phyloP scores from a whole-genome alignment of 768 basidiomycete genomes.

The Lactarius psammicola region DNA sequence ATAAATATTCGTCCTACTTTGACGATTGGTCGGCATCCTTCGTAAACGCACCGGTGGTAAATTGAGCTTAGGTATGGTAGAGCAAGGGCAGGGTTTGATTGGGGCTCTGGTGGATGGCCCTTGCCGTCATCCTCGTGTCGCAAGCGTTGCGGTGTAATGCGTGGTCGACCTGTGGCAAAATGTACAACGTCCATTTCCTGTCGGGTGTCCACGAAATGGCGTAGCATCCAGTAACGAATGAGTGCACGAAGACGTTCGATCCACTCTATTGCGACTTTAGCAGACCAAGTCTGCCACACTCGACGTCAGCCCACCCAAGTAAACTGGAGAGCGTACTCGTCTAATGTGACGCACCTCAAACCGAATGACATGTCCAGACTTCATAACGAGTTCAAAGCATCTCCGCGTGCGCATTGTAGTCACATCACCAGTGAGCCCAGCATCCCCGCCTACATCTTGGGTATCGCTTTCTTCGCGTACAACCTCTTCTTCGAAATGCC shows the following conservation, averaged over 20 bases:
- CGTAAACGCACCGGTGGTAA: conserved; percentile 87
- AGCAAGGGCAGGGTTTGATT: conserved; percentile 49
- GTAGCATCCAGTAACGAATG: conserved; percentile 73
- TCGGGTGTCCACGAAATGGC: conserved; percentile 70
- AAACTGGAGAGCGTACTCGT: not conserved
- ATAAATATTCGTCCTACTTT: conserved; percentile 73
- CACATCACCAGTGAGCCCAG: conserved; percentile 43
- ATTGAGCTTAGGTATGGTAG: conserved; percentile 59
- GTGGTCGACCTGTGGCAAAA: conserved; percentile 46
- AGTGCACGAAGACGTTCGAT: conserved; percentile 70
- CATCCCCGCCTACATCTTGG: conserved; percentile 66
- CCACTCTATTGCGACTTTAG: conserved; percentile 77
- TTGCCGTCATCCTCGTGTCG: conserved; percentile 42
- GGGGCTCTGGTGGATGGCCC: conserved; percentile 48
- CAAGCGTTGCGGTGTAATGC: conserved; percentile 57
- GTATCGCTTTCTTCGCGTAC: conserved; percentile 51
- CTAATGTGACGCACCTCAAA: conserved; percentile 63
- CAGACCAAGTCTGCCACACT: conserved; percentile 57
- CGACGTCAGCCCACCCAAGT: not conserved
- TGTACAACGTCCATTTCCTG: conserved; percentile 80
- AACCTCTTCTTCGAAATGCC: conserved; percentile 24
- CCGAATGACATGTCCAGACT: conserved; percentile 62
- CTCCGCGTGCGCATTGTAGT: conserved; percentile 55
- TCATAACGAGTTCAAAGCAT: conserved; percentile 75
- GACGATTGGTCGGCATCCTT: conserved; percentile 73